Base-by-base conservation (phyloP, 2,329 filamentous ascomycete genomes). In the Colletotrichum sidae region DNA sequence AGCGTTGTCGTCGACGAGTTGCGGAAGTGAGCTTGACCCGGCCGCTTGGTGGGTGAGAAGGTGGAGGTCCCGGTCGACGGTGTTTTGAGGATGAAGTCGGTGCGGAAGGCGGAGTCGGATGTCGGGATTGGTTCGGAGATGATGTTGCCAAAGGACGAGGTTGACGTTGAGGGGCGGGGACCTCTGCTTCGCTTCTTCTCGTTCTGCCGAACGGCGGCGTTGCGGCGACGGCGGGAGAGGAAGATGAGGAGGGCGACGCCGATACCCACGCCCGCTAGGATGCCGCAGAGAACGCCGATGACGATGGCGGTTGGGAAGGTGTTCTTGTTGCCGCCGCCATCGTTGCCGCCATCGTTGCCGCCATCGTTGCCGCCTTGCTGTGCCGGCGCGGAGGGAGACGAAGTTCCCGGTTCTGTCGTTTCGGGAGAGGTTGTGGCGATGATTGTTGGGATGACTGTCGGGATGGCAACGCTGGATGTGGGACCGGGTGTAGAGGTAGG, bases 121-220 rank as follows among this genome's bases (percentile, higher is more conserved):
- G 77, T 73, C 51, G 84, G 77, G 62, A 90, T 81, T 65, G 89
- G 80, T 70, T 89, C 83, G 67, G 85, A 88, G 69, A 89, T 84
- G 51, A 86, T 81, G 70, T 83, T 83, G 66, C 80, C 78, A 58
- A 82, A 83, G 5, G 77, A 79, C 34, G 79, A 79, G 6, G 75
- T 75, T 0, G 75, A 77, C 10, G 70, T 72, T 8, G 73, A 67
- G 72, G 52, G 72, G 62, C 44, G 67, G 68, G 38, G 54, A 41
- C 34, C 57, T 37, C 13, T 62, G 51, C 42, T 61, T 47, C 51
- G 68, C 60, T 74, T 64, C 69, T 71, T 63, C 62, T 69, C 51
- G 50, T 69, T 54, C 55, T 38, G 17, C 39, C 60, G n/a, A 52
- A 59, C 34, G 11, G 17, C 66, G 67, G 53, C 70, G 68, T 60